These are phyloP conservation scores for Xerophyta viscosa DNA, from an alignment of 106 monocot genomes.

Conservation along the genomic window DNA sequence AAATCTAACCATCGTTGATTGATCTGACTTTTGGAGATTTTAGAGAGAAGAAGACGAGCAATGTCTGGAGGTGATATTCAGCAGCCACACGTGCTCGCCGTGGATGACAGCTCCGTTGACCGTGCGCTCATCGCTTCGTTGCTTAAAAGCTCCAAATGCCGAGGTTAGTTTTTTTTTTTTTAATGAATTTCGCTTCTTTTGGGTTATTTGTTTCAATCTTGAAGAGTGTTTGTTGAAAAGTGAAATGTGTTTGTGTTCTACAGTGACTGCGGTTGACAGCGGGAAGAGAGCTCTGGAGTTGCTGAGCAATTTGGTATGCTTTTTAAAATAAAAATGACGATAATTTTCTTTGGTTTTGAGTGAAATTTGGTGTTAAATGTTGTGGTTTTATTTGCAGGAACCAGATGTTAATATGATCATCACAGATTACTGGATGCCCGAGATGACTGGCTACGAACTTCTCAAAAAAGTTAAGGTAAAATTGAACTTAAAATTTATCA, in stretches of 20 bases:
- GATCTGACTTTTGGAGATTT: background rate
- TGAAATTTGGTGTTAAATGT: background rate
- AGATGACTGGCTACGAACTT: slow-evolving; percentile 90
- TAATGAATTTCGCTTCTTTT: background rate
- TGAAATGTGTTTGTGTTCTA: background rate
- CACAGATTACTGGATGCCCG: slow-evolving; percentile 96
- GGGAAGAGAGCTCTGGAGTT: slow-evolving; percentile 70
- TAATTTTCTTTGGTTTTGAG: background rate
- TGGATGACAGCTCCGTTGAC: slow-evolving; percentile 77
- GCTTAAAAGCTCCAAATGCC: slow-evolving; percentile 31
- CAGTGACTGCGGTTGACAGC: slow-evolving; percentile 81
- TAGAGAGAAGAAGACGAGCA: background rate
- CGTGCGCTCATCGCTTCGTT: slow-evolving; percentile 46
- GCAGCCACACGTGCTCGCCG: slow-evolving; percentile 51
- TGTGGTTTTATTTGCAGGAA: slow-evolving; percentile 30
- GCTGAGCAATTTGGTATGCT: slow-evolving; percentile 13
- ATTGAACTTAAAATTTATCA: background rate
- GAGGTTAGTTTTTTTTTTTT: slow-evolving; percentile 17
- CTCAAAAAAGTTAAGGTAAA: slow-evolving; percentile 69
- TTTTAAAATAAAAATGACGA: background rate
- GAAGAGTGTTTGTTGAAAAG: background rate
- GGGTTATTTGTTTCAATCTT: background rate
- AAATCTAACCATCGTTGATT: too few species aligned
- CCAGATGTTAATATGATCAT: slow-evolving; percentile 73
- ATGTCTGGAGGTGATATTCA: too few species aligned